Evolutionary conservation across 179 eudicot species (phyloP).

Genomic region (Beta macrorhiza): DNA sequence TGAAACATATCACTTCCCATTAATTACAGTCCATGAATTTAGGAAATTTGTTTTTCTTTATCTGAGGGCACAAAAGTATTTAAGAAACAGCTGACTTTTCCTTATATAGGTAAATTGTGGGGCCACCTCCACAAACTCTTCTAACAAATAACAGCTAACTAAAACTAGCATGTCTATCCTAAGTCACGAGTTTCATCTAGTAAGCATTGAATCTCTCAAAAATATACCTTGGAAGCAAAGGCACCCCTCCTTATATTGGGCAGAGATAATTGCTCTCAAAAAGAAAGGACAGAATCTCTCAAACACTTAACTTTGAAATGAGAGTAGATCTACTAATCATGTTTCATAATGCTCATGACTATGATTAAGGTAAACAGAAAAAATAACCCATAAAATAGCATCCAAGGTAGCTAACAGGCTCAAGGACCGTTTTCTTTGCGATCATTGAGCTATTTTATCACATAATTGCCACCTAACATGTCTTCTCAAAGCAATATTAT

Average conservation of each 20-base stretch:
- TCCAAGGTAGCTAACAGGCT: conserved; percentile 4
- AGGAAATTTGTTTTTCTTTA: not conserved
- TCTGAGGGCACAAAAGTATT: not conserved
- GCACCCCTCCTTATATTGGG: not conserved
- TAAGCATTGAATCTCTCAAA: not conserved
- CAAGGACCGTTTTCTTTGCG: not conserved
- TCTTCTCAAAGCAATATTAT: conserved; percentile 9
- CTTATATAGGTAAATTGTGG: not conserved
- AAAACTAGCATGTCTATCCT: not conserved
- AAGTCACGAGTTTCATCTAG: conserved; percentile 12
- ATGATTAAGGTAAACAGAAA: not conserved
- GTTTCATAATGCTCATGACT: not conserved
- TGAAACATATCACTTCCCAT: not conserved
- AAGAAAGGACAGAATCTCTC: no score
- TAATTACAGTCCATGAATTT: not conserved
- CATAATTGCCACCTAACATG: conserved; percentile 13
- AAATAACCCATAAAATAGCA: no score
- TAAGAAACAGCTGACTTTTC: conserved; percentile 6
- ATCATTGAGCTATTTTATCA: not conserved
- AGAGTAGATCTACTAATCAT: not conserved
- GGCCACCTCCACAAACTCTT: not conserved
- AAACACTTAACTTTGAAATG: not conserved
- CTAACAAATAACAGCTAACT: conserved; percentile 2
- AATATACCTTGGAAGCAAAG: conserved; percentile 8
- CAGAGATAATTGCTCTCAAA: no score